Percentiles rank a stretch among this genome's conserved stretches.
These are phyloP conservation scores for Pseudozyma hubeiensis DNA, from an alignment of 1,284 basidiomycete species.

Conservation along the genomic window DNA sequence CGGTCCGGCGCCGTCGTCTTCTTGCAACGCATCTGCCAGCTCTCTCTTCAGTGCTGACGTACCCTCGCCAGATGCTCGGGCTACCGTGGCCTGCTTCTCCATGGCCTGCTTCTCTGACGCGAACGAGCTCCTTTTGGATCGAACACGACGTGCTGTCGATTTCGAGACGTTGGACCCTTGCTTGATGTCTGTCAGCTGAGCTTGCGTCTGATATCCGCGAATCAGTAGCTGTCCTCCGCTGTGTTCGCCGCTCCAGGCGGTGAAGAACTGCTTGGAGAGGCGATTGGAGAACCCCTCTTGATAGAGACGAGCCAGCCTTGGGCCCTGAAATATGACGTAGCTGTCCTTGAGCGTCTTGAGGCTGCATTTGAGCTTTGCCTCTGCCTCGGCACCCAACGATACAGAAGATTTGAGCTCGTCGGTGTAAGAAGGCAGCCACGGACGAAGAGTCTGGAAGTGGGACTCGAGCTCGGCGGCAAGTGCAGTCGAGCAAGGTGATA, in stretches of 20 bases:
- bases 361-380: conserved; percentile 72
- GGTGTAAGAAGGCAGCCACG: conserved; percentile 71
- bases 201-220: conserved; percentile 41
- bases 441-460: conserved; percentile 55
- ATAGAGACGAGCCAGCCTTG: conserved; percentile 70
- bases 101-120: conserved; percentile 20
- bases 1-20: conserved; percentile 15
- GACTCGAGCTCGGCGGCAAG: conserved; percentile 72
- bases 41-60: conserved; percentile 25
- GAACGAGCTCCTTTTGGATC: conserved; percentile 17
- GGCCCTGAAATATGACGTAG: conserved; percentile 72
- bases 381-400: conserved; percentile 71
- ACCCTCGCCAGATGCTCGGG: conserved; percentile 17
- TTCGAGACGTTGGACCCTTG: conserved; percentile 15
- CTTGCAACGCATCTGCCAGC: conserved; percentile 28
- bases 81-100: conserved; percentile 8
- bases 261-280: conserved; percentile 56
- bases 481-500: conserved; percentile 70
- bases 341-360: conserved; percentile 67
- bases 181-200: conserved; percentile 34
- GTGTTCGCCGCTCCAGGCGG: conserved; percentile 59
- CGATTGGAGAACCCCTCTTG: conserved; percentile 50
- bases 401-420: conserved; percentile 72
- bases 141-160: neutral
- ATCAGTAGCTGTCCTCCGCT: conserved; percentile 52